Base-by-base conservation (phyloP, 805 yeast genomes). In the Metschnikowia hibisci region DNA sequence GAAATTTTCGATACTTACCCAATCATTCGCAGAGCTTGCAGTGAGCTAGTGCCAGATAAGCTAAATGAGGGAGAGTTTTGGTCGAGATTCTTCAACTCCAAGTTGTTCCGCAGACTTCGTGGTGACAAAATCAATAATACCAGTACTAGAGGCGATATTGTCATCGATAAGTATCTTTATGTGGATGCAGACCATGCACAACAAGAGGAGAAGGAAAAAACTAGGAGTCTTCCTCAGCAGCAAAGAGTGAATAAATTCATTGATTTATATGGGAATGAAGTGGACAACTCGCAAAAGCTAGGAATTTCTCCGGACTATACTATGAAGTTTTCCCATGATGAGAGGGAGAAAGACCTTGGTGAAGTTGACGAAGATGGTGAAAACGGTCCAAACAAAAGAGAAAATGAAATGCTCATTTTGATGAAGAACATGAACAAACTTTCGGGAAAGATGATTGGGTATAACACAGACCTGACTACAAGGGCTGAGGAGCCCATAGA, bases 1-100 rank as follows among this genome's bases (percentile, higher is more conserved):
- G 95, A 85, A 50, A 88, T 93, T 16, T 90, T 93, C 60, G 87
- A 82, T 40, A 96, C 91, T 46, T 93, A 91, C 57, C 99, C 99
- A 0, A 80, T 90, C 30, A 95, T 93, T 20, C 80, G 87, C 47
- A 80, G 78, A 49, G 98, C 98, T 0, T 93, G 86, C 57, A 82
- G 80, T 46, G 99, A 93, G 42, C 82, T 82, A 45, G 99, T 93
- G 4, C 99, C 98, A 1, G 54, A 48, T 11, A 82, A 83, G 48
- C 73, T 93, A 41, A 76, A 79, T 37, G 98, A 93, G 60, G 90
- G 91, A 32, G 96, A 86, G 57, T 93, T 93, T 55, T 93, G 99
- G 99, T 87, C 96, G 9, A 71, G 97, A 48, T 93, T 93, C 57
- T 93, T 93, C 72, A 82, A 87, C 55, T 89, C 97, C 0, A 84